Percentiles rank a stretch among this genome's conserved stretches.
phyloP scores from a whole-genome alignment of 2,329 filamentous ascomycete species.

The Penicillium sp. region DNA sequence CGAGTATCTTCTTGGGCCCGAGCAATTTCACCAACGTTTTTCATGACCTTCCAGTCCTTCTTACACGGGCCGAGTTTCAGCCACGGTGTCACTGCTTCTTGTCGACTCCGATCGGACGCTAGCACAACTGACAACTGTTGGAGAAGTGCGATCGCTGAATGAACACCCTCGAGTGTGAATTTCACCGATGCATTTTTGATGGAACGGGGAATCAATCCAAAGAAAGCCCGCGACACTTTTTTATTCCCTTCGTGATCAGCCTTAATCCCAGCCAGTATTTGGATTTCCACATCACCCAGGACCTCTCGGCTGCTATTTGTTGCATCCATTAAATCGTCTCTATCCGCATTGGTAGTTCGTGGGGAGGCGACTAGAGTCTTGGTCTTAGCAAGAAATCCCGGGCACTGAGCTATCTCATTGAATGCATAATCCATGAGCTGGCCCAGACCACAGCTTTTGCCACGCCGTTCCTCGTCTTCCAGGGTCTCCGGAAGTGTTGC shows the following conservation, averaged over 20 bases:
- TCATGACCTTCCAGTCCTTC: neutral
- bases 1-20: neutral
- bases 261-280: slow-evolving; percentile 4
- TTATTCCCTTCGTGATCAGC: neutral
- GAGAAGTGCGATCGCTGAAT: slow-evolving; percentile 18
- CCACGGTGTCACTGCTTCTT: neutral
- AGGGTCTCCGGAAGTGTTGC: slow-evolving; percentile 12
- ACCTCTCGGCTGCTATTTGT: slow-evolving; percentile 14
- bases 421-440: slow-evolving; percentile 22
- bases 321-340: neutral
- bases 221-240: neutral
- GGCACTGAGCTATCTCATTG: slow-evolving; percentile 21
- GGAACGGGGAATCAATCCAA: slow-evolving; percentile 4
- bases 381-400: slow-evolving; percentile 19
- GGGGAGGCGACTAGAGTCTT: slow-evolving; percentile 12
- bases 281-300: slow-evolving; percentile 10
- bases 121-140: slow-evolving; percentile 20
- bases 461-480: slow-evolving; percentile 10
- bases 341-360: neutral
- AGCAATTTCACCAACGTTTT: neutral
- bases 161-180: slow-evolving; percentile 12
- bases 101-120: slow-evolving; percentile 4
- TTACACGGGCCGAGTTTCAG: neutral
- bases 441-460: slow-evolving; percentile 14
- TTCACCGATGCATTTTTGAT: slow-evolving; percentile 2